Conservation (phyloP, 441 rosid species). For the Erodium texanum region DNA sequence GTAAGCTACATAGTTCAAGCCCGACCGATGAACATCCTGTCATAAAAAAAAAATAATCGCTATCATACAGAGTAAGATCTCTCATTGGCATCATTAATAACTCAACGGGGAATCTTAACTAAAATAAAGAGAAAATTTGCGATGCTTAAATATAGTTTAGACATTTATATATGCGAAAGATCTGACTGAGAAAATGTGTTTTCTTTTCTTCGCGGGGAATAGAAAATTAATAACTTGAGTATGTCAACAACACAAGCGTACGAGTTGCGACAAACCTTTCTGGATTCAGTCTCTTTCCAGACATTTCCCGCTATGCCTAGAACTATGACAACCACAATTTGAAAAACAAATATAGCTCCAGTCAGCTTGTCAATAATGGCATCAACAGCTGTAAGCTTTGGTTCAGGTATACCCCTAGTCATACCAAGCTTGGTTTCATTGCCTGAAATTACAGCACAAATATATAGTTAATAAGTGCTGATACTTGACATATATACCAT, state of each 20-base stretch:
- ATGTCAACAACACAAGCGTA: conserved; percentile 15
- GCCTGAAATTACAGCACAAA: conserved; percentile 33
- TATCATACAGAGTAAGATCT: neutral
- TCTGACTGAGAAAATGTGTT: neutral
- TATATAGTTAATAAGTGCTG: conserved; percentile 8
- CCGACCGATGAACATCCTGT: neutral
- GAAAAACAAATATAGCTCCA: conserved; percentile 96
- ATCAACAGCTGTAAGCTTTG: conserved; percentile 98
- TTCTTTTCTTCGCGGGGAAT: neutral
- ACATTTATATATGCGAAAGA: neutral
- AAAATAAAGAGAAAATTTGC: neutral
- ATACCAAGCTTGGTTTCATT: conserved; percentile 98
- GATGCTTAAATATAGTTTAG: neutral
- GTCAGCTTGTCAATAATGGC: conserved; percentile 99
- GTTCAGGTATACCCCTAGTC: conserved; percentile 96
- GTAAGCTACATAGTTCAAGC: neutral
- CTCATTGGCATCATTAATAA: neutral
- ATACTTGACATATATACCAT: conserved; percentile 7
- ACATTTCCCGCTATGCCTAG: conserved; percentile 94
- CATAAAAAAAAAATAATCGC: conserved; percentile 3
- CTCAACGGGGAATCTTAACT: neutral
- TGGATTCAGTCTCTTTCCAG: conserved; percentile 98
- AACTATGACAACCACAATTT: conserved; percentile 90
- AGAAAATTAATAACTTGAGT: conserved; percentile 1
- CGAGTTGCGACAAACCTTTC: conserved; percentile 51